A percentile compares a stretch with the other conserved stretches of the same genome.
These are phyloP conservation scores for Sarocladiaceae sp. DNA, from an alignment of 2,329 filamentous ascomycete genomes.

Conservation along the genomic window DNA sequence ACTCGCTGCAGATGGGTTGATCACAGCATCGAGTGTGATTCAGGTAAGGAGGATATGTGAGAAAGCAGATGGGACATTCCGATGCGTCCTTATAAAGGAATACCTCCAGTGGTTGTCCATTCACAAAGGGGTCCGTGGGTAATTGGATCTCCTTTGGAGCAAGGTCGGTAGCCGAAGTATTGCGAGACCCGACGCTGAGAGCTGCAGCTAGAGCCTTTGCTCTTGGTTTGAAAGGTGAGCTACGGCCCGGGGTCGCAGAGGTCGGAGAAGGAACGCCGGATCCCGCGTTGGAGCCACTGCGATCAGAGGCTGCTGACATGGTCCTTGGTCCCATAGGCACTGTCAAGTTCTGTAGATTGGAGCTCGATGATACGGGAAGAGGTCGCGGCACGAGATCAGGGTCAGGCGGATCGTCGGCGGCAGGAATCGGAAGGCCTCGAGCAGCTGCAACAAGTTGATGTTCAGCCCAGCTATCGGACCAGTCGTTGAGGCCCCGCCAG, in stretches of 20 bases:
- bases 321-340: conserved; percentile 76
- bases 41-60: conserved; percentile 91
- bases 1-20: conserved; percentile 95
- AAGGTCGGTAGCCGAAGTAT: conserved; percentile 67
- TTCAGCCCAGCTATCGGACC: conserved; percentile 85
- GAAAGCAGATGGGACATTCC: conserved; percentile 95
- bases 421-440: conserved; percentile 76
- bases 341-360: conserved; percentile 66
- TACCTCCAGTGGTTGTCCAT: conserved; percentile 90
- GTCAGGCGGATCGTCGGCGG: conserved; percentile 75
- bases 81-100: conserved; percentile 86
- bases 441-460: conserved; percentile 92
- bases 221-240: conserved; percentile 67
- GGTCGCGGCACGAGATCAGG: conserved; percentile 54
- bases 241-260: conserved; percentile 18
- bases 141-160: conserved; percentile 73
- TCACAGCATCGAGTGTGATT: conserved; percentile 95
- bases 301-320: conserved; percentile 75
- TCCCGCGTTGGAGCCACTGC: conserved; percentile 54
- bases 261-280: conserved; percentile 51
- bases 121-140: conserved; percentile 80
- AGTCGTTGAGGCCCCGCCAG: conserved; percentile 90
- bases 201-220: conserved; percentile 87
- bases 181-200: conserved; percentile 69
- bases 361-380: conserved; percentile 42